phyloP scores from a whole-genome alignment of 192 early-diverging fungal species.

The Gonapodya sp. region DNA sequence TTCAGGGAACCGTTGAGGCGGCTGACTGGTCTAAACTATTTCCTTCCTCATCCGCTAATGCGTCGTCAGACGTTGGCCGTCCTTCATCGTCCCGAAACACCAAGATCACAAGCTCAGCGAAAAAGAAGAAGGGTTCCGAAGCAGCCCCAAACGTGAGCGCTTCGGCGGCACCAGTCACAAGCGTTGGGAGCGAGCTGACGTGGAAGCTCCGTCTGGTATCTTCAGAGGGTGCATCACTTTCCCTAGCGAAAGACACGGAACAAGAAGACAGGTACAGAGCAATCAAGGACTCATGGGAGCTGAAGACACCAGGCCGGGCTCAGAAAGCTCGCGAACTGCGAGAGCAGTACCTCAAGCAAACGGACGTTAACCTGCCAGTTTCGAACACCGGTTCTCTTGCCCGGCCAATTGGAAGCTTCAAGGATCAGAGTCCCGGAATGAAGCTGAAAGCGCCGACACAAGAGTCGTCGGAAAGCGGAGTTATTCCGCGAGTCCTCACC shows the following conservation, averaged over 20 bases:
- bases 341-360: conserved; percentile 26
- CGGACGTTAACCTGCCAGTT: neutral
- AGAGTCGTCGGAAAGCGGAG: neutral
- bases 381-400: neutral
- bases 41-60: neutral
- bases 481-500: neutral
- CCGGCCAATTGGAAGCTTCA: neutral
- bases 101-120: conserved; percentile 3
- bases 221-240: conserved; percentile 30
- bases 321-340: conserved; percentile 36
- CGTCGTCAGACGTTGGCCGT: neutral
- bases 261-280: conserved; percentile 45
- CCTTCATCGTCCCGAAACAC: conserved; percentile 6
- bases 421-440: neutral
- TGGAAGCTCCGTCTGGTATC: conserved; percentile 42
- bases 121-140: conserved; percentile 9
- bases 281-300: conserved; percentile 52
- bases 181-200: conserved; percentile 20
- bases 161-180: neutral
- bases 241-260: conserved; percentile 46
- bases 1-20: conserved; percentile 31
- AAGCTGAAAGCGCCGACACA: neutral
- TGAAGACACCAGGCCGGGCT: conserved; percentile 33
- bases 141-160: neutral
- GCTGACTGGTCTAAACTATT: conserved; percentile 15